Conservation (phyloP, 768 basidiomycete species). For the Dentipellis fragilis region DNA sequence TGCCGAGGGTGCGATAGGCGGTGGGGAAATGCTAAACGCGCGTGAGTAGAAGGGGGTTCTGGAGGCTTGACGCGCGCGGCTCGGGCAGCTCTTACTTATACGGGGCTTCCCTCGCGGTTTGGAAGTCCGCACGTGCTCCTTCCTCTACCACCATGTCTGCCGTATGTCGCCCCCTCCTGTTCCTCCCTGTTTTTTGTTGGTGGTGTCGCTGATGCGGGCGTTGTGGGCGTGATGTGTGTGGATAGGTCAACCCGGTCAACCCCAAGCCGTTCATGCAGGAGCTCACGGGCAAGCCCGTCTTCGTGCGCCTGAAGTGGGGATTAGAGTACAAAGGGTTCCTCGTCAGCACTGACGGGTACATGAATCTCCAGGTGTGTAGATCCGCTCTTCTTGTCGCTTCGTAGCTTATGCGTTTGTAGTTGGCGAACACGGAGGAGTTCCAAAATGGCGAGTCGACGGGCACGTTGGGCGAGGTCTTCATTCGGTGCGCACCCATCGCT, state of each 20-base stretch:
- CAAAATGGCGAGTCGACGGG: conserved; percentile 95
- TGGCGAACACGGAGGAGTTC: conserved; percentile 98
- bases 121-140: conserved; percentile 31
- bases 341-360: conserved; percentile 97
- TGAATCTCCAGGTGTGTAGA: conserved; percentile 87
- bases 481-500: conserved; percentile 51
- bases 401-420: conserved; percentile 33
- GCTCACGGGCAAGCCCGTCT: conserved; percentile 93
- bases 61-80: conserved; percentile 10
- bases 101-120: conserved; percentile 18
- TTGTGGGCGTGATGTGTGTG: background rate
- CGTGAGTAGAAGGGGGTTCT: conserved; percentile 8
- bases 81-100: conserved; percentile 11
- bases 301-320: conserved; percentile 96
- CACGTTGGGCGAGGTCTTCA: conserved; percentile 96
- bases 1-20: conserved; percentile 23
- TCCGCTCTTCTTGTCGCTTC: background rate
- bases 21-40: background rate
- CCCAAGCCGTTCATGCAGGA: conserved; percentile 99
- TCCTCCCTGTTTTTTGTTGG: background rate
- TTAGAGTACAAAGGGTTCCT: conserved; percentile 98
- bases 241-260: conserved; percentile 85
- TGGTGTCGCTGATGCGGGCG: background rate
- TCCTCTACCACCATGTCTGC: conserved; percentile 52
- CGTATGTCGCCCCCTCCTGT: conserved; percentile 29